These are phyloP conservation scores for Alternaria sp. DNA, from an alignment of 2,329 filamentous ascomycete genomes.

Conservation along the genomic window DNA sequence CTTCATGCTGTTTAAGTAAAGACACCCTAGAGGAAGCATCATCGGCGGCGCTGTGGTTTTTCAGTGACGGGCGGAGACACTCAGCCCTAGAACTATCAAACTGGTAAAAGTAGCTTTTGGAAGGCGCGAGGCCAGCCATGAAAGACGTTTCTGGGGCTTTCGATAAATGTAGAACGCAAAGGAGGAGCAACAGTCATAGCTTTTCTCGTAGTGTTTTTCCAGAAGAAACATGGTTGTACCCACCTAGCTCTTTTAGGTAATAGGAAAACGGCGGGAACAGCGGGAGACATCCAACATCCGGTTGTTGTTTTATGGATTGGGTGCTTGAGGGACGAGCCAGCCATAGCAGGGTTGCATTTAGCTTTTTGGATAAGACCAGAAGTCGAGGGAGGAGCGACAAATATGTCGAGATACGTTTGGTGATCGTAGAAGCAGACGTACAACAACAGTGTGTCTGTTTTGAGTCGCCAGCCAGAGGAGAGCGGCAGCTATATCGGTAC, in stretches of 20 bases:
- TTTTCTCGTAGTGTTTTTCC: neutral
- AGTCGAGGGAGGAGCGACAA: neutral
- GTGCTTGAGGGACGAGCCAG: neutral
- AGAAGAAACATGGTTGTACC: neutral
- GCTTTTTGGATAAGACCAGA: neutral
- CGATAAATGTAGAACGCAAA: neutral
- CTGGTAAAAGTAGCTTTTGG: too few species aligned
- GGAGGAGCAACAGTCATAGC: neutral
- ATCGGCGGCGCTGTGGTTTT: accelerated
- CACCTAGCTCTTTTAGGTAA: neutral
- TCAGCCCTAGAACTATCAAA: too few species aligned
- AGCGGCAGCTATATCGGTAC: too few species aligned
- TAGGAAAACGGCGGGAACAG: neutral
- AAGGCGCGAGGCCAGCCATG: neutral
- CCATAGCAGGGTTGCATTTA: too few species aligned
- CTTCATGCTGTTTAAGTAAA: neutral
- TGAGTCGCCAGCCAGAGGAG: neutral
- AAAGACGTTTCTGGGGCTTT: neutral
- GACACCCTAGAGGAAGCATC: neutral
- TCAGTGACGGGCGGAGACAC: neutral
- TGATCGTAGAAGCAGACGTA: too few species aligned
- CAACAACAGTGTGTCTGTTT: too few species aligned
- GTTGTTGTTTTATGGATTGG: too few species aligned
- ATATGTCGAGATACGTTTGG: too few species aligned
- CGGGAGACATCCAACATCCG: neutral